These are phyloP conservation scores for Moniliella sp. DNA, from an alignment of 1,284 basidiomycete species.

Conservation along the genomic window DNA sequence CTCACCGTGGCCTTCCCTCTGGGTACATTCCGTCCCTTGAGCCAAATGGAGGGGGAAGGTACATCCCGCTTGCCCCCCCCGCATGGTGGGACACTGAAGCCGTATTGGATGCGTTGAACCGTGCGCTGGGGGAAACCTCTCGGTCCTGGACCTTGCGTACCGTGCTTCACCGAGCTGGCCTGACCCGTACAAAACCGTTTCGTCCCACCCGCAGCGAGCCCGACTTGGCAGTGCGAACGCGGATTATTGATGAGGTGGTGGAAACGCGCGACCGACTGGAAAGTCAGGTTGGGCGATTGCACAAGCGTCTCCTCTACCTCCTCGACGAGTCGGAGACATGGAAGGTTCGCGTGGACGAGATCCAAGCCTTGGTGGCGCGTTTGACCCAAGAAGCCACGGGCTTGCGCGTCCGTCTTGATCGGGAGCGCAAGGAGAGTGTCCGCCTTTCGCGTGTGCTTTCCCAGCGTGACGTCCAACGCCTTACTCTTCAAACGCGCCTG, in stretches of 20 bases:
- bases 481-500: constrained; percentile 17
- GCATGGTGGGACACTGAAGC: constrained; percentile 77
- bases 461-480: constrained; percentile 20
- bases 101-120: constrained; percentile 69
- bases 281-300: constrained; percentile 46
- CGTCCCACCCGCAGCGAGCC: no score
- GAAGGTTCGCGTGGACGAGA: constrained; percentile 70
- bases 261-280: constrained; percentile 49
- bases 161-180: constrained; percentile 11
- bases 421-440: constrained; percentile 64
- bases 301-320: constrained; percentile 57
- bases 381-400: constrained; percentile 59
- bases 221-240: no score
- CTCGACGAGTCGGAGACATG: constrained; percentile 73
- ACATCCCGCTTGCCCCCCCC: constrained; percentile 60
- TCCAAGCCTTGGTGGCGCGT: constrained; percentile 65
- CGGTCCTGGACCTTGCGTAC: constrained; percentile 16
- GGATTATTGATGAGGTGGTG: no score
- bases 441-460: constrained; percentile 41
- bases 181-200: no score
- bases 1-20: constrained; percentile 87
- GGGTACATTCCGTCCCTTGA: constrained; percentile 40
- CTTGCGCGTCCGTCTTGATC: constrained; percentile 57
- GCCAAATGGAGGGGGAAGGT: constrained; percentile 52
- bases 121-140: constrained; percentile 38